Evolutionary conservation across 768 basidiomycete genomes (phyloP).

Genomic region (Rhodosporidiobolus sp.): DNA sequence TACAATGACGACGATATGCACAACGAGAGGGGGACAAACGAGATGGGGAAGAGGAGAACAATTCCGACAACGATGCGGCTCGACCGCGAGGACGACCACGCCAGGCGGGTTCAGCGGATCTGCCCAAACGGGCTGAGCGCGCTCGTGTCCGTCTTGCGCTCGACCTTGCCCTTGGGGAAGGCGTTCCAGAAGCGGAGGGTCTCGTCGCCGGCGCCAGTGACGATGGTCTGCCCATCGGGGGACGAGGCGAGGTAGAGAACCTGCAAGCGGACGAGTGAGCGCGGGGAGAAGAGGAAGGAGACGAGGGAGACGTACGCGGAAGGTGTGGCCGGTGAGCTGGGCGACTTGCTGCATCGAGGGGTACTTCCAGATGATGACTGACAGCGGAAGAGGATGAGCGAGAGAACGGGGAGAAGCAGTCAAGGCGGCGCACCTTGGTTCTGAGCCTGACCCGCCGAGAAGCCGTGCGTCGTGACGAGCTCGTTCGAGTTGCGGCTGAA

Average conservation of each 20-base stretch:
- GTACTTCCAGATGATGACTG: conserved; percentile 64
- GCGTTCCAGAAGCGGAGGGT: conserved; percentile 97
- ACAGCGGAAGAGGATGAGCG: neutral
- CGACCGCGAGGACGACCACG: no score
- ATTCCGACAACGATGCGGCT: no score
- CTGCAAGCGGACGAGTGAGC: neutral
- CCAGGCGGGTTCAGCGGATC: no score
- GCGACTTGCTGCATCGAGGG: conserved; percentile 91
- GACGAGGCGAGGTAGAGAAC: conserved; percentile 80
- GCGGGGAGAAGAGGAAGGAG: no score
- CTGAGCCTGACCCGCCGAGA: conserved; percentile 85
- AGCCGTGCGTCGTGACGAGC: conserved; percentile 95
- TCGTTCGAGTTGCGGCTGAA: conserved; percentile 86
- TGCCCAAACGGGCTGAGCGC: conserved; percentile 39
- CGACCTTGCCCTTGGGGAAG: conserved; percentile 58
- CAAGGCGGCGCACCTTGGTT: conserved; percentile 80
- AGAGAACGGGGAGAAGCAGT: neutral
- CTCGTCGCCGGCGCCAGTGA: conserved; percentile 96
- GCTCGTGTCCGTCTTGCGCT: conserved; percentile 41
- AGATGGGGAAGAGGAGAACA: no score
- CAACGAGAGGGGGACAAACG: no score
- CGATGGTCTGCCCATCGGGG: conserved; percentile 95
- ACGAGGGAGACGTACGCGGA: conserved; percentile 76
- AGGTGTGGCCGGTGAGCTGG: conserved; percentile 87
- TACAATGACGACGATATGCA: no score